These are phyloP conservation scores for Zizania latifolia DNA, from an alignment of 176 grass and related monocot species.

Conservation along the genomic window DNA sequence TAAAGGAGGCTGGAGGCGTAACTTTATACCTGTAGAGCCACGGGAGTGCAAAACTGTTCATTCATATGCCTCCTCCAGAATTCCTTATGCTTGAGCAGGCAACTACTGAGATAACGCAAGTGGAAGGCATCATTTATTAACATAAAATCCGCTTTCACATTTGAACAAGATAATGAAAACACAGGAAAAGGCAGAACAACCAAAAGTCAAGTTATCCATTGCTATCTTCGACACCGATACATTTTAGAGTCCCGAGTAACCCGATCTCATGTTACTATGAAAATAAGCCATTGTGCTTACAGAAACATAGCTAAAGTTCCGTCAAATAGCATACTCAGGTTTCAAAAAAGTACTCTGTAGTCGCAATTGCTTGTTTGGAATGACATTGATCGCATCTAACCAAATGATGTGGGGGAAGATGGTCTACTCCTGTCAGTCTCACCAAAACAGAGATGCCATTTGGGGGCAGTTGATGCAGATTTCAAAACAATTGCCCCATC, in stretches of 20 bases:
- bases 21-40: too few relatives aligned
- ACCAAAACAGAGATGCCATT: constrained; percentile 12
- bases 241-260: constrained; percentile 1
- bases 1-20: too few relatives aligned
- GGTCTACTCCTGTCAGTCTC: constrained; percentile 27
- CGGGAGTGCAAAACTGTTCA: too few relatives aligned
- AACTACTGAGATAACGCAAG: too few relatives aligned
- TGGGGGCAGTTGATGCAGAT: background rate
- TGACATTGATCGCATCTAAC: background rate
- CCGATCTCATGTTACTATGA: constrained; percentile 1
- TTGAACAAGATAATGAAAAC: background rate
- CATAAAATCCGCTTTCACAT: background rate
- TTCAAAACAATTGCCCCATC: background rate
- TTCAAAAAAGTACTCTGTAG: constrained; percentile 5
- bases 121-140: background rate
- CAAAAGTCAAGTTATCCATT: background rate
- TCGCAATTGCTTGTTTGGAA: constrained; percentile 20
- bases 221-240: background rate
- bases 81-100: too few relatives aligned
- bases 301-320: constrained; percentile 18
- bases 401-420: background rate
- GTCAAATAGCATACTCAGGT: constrained; percentile 19
- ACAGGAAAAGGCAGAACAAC: background rate
- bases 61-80: too few relatives aligned
- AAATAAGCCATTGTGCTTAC: constrained; percentile 22